Evolutionary conservation across 768 basidiomycete genomes (phyloP), one percentile per base, ranked within the genome.

Genomic region (Kwoniella sp.): DNA sequence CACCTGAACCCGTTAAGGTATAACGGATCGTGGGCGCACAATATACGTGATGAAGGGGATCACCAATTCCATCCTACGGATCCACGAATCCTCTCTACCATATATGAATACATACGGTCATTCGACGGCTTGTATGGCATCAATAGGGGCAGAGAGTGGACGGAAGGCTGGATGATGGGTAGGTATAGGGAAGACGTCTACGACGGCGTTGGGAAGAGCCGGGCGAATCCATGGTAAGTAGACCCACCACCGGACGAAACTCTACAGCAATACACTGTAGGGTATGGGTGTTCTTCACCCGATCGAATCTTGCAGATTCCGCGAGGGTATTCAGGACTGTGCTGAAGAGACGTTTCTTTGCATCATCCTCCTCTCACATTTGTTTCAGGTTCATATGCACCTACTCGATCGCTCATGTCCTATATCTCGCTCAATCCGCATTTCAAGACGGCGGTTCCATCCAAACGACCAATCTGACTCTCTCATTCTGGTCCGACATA

Each of bases 171-270:
- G 78, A 58, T 72, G 26, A 55, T 82, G 58, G 71, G 73, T 34
- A 22, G 79, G 51, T 81, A 72, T 28, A 55, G 55, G 12, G 80
- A 81, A 65, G 81, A 82, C 59, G 65, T 81, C 13, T 82, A 82
- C 57, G 71, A 82, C 61, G 81, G 81, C 23, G 71, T 74, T 2
- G 73, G 76, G 9, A 69, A 51, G 11, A 76, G 77, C 41, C 52
- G 55, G 13, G 81, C 72, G 2, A 79, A 81, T 63, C 80, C 81
- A 3, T 82, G 81, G 81, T 81, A 31, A 56, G 75, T 61, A 7
- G 34, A 37, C 55, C 23, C 13, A 15, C 23, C 20, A 8, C 48
- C 11, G 20, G 22, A 20, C 20, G 17, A 22, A 50, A 45, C 56
- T 15, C 55, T 25, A 22, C 55, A 30, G 5, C 8, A 25, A 23